Percentiles rank a stretch among this genome's conserved stretches.
These are phyloP conservation scores for Auxenochlorella protothecoides DNA, from an alignment of 139 green algal genomes.

Conservation along the genomic window DNA sequence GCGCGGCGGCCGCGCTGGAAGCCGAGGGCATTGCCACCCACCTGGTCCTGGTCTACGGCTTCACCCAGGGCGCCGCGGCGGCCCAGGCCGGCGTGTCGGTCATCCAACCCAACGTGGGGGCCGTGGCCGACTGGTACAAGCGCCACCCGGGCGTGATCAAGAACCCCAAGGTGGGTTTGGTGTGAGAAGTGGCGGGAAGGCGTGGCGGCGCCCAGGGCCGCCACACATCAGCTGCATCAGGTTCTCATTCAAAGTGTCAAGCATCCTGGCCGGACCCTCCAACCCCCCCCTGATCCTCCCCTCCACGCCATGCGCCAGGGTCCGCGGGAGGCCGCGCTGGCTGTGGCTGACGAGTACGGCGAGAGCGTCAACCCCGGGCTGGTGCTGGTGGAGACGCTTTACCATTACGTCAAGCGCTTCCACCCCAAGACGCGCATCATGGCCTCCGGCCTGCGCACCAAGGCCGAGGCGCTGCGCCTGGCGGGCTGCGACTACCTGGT, in stretches of 20 bases:
- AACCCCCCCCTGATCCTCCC: too few relatives aligned
- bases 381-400: conserved; percentile 55
- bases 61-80: conserved; percentile 59
- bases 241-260: too few relatives aligned
- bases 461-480: conserved; percentile 57
- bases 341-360: conserved; percentile 1
- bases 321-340: conserved; percentile 18
- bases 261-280: too few relatives aligned
- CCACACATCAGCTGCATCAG: too few relatives aligned
- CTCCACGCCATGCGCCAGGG: too few relatives aligned
- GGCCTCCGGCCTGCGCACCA: conserved; percentile 60
- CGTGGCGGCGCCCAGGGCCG: too few relatives aligned
- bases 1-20: conserved; percentile 58
- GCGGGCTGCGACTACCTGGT: conserved; percentile 70
- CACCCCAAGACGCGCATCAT: conserved; percentile 68
- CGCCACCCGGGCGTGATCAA: conserved; percentile 61
- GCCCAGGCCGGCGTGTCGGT: conserved; percentile 63
- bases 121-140: conserved; percentile 77
- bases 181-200: too few relatives aligned
- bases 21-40: conserved; percentile 48
- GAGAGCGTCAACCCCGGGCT: conserved; percentile 49
- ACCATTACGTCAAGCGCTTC: conserved; percentile 55
- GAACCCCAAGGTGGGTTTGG: conserved; percentile 46
- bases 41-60: conserved; percentile 58
- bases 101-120: conserved; percentile 64